phyloP scores from a whole-genome alignment of 2,329 filamentous ascomycete species.

The Diaporthe australafricana region DNA sequence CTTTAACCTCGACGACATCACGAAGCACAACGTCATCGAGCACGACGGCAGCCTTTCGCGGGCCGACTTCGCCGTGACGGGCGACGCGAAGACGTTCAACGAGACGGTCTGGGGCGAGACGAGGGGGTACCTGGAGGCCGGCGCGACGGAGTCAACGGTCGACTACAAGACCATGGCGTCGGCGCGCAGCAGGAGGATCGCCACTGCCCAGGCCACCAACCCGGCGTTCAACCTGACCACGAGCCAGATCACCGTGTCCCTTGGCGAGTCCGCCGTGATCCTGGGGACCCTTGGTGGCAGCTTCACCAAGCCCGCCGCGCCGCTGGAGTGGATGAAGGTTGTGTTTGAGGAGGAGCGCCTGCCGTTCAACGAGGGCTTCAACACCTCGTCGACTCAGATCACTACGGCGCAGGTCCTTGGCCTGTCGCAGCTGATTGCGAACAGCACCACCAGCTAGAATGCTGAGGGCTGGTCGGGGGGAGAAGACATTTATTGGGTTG shows the following conservation, averaged over 20 bases:
- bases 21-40: slow-evolving; percentile 22
- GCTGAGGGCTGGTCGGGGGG: too few species aligned
- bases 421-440: slow-evolving; percentile 16
- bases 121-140: slow-evolving; percentile 6
- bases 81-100: slow-evolving; percentile 14
- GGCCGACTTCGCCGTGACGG: slow-evolving; percentile 10
- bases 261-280: slow-evolving; percentile 15
- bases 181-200: not conserved
- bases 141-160: slow-evolving; percentile 1
- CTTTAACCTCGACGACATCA: slow-evolving; percentile 23
- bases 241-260: slow-evolving; percentile 24
- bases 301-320: slow-evolving; percentile 18
- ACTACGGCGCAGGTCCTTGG: not conserved
- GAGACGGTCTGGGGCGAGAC: slow-evolving; percentile 17
- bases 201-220: slow-evolving; percentile 12
- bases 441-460: slow-evolving; percentile 13
- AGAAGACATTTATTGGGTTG: not conserved
- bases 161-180: slow-evolving; percentile 4
- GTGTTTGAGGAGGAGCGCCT: slow-evolving; percentile 22
- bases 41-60: slow-evolving; percentile 20
- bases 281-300: slow-evolving; percentile 8
- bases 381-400: slow-evolving; percentile 10
- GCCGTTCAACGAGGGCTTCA: slow-evolving; percentile 25
- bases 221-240: slow-evolving; percentile 14
- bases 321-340: slow-evolving; percentile 14